Percentiles rank a stretch among this genome's conserved stretches.
These are phyloP conservation scores for Metschnikowia peoriensis DNA, from an alignment of 805 yeast species.

Conservation along the genomic window DNA sequence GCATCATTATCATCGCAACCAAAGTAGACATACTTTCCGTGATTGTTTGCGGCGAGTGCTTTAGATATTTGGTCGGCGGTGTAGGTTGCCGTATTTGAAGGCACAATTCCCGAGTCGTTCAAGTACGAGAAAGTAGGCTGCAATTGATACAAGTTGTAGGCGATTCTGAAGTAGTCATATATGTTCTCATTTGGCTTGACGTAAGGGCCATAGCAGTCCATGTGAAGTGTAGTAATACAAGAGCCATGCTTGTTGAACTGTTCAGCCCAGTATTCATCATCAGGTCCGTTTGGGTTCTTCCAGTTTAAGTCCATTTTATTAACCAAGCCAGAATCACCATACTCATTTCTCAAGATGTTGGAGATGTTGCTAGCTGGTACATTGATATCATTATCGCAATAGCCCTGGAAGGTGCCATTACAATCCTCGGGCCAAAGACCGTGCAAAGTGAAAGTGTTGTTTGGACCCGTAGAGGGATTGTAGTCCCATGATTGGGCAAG, in stretches of 20 bases:
- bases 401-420: conserved; percentile 36
- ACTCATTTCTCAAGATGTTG: conserved; percentile 26
- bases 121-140: conserved; percentile 38
- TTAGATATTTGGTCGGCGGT: conserved; percentile 28
- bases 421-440: conserved; percentile 45
- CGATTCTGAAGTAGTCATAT: conserved; percentile 28
- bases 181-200: conserved; percentile 23
- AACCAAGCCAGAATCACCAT: conserved; percentile 24
- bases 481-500: conserved; percentile 44
- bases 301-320: conserved; percentile 24
- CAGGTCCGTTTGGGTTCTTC: conserved; percentile 32
- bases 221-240: conserved; percentile 37
- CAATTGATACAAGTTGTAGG: conserved; percentile 30
- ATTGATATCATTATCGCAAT: conserved; percentile 31
- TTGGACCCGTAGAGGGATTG: conserved; percentile 29
- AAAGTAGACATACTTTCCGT: conserved; percentile 33
- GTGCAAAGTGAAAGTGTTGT: conserved; percentile 38
- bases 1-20: conserved; percentile 26
- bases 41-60: conserved; percentile 32
- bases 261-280: conserved; percentile 38
- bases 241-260: conserved; percentile 46
- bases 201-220: conserved; percentile 31
- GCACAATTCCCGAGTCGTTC: conserved; percentile 34
- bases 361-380: conserved; percentile 20
- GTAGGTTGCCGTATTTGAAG: conserved; percentile 32